Evolutionary conservation across 1,284 basidiomycete genomes (phyloP), one percentile per base, ranked within the genome.

Genomic region (Termitomyces sp.): DNA sequence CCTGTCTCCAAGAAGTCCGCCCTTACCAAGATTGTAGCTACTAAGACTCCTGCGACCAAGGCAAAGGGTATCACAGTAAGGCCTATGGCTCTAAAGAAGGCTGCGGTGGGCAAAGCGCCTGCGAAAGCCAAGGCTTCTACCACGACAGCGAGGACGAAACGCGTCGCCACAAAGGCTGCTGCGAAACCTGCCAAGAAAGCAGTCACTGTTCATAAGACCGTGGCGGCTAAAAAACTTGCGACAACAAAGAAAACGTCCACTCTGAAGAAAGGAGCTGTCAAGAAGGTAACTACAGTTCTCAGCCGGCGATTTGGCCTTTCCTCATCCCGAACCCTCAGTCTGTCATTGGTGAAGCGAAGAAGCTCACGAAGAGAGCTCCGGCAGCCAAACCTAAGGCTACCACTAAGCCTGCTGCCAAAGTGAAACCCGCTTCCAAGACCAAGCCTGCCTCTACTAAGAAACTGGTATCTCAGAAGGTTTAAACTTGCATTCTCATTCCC

Each of bases 1-100:
- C 71, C 72, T 17, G 66, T 62, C 17, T 56, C 61, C 24, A 70
- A 80, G 75, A 73, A 69, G 58, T 55, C 68, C 40, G 53, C 60
- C 3, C 38, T 64, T 24, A 47, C 56, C 36, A 67, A 52, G 52
- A 59, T 61, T 26, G 63, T 71, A 1, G 60, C 53, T 42, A 72
- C 72, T 63, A 73, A 70, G 53, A 51, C 39, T 9, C 60, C 68
- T 33, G 30, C 42, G 8, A 39, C 50, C 9, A 56, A 64, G 49
- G 64, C 68, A 39, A 72, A 68, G 59, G 56, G 62, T 26, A 44
- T 64, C 28, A 63, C n/a, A n/a, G n/a, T 62, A 64, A 75, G 76
- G 50, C 61, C 64, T n/a, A 57, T 67, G 41, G 58, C 68, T 55
- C 62, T 68, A 28, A 70, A 66, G 62, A 60, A 64, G 34, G 54